Evolutionary conservation across 2,329 filamentous ascomycete genomes (phyloP).

Genomic region (Pseudogymnoascus sp.): DNA sequence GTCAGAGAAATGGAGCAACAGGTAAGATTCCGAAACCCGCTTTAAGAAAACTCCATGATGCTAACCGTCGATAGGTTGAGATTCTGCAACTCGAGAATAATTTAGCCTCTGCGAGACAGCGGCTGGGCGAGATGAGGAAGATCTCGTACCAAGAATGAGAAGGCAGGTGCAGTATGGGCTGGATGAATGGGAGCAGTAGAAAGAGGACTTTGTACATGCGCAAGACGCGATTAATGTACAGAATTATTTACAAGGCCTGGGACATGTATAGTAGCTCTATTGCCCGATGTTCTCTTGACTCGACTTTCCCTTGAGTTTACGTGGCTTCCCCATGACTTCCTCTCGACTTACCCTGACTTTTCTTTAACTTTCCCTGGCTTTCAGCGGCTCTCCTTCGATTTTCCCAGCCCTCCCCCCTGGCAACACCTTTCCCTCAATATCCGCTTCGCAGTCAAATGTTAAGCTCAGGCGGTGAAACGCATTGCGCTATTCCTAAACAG

Average conservation of each 20-base stretch:
- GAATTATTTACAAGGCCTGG: neutral
- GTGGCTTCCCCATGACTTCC: no score
- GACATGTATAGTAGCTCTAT: neutral
- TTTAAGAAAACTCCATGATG: neutral
- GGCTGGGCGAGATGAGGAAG: slow-evolving; percentile 85
- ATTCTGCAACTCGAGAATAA: slow-evolving; percentile 92
- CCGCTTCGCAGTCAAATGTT: neutral
- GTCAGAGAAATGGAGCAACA: slow-evolving; percentile 99
- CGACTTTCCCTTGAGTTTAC: neutral
- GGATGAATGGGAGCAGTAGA: neutral
- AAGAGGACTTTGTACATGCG: neutral
- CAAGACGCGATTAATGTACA: neutral
- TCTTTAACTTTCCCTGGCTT: neutral
- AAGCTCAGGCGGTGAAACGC: neutral
- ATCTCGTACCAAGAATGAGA: slow-evolving; percentile 29
- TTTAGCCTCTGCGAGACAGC: slow-evolving; percentile 68
- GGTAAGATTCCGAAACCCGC: slow-evolving; percentile 47
- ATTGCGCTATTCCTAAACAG: neutral
- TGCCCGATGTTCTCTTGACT: neutral
- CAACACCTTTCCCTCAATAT: neutral
- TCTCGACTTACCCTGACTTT: neutral
- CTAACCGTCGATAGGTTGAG: slow-evolving; percentile 61
- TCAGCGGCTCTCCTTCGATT: neutral
- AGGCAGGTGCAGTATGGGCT: neutral
- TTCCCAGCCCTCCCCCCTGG: neutral